Conservation (phyloP, 163 green algal species). For the Smithsoniella earleae region DNA sequence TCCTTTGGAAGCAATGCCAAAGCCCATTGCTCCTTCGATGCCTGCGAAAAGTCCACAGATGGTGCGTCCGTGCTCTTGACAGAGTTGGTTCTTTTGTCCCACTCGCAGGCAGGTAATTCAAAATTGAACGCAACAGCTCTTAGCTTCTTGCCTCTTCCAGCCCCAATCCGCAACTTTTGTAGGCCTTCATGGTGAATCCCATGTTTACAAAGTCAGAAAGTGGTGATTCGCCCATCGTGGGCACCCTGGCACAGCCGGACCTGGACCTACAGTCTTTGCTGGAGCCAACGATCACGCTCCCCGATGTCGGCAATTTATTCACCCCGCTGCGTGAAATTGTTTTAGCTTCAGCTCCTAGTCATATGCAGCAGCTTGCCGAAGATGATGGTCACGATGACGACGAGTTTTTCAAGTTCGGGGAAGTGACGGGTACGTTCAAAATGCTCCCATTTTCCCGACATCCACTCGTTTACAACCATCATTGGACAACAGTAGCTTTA, state of each 20-base stretch:
- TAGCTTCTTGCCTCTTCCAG: no score
- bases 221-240: background rate
- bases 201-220: background rate
- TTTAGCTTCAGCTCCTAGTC: background rate
- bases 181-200: background rate
- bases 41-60: no score
- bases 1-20: background rate
- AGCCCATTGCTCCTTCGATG: no score
- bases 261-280: background rate
- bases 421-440: background rate
- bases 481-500: no score
- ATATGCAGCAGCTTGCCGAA: background rate
- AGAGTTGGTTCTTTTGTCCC: no score
- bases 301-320: conserved; percentile 16
- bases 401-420: background rate
- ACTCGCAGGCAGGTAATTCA: no score
- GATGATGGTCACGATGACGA: background rate
- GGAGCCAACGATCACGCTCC: background rate
- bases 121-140: no score
- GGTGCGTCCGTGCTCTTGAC: no score
- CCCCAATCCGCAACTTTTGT: background rate
- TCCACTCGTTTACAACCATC: background rate
- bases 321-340: background rate
- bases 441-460: background rate
- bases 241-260: background rate